Base-by-base conservation (phyloP, 768 basidiomycete species). In the Phlebiopsis gigantea region DNA sequence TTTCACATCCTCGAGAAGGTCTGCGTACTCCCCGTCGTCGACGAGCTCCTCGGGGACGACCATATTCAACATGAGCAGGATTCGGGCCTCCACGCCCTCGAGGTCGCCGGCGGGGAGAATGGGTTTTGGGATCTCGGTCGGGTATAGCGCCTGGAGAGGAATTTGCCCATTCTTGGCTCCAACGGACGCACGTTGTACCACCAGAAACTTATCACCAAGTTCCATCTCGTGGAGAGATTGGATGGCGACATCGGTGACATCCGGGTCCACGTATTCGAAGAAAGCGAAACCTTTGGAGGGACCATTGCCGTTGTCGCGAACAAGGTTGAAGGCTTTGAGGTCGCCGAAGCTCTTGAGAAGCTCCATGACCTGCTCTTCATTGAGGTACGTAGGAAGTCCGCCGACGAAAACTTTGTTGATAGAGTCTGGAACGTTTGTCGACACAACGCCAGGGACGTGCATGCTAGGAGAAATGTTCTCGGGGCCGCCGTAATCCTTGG, bases 11-110 rank as follows among this genome's bases (percentile, higher is more conserved):
- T 97, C 94, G 59, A 90, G 85, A 57, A 99, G 82, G 65, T 99
- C 97, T 22, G 84, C 84, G 69, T 97, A 99, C 66, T 99, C 97
- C 58, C 86, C 76, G 68, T 98, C 96, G 64, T 93, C 86, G 17
- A 80, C 70, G 46, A 99, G 81, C 66, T 99, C 97, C 45, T 99
- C 97, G 1, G 90, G 70, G 0, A 90, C 90, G 61, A 99, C 93
- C 97, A 99, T 99, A 80, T 98, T 99, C 66, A 99, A 75, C 88
- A 99, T 90, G 69, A 98, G 87, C 64, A 99, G 80, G 66, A 97
- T 94, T 34, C 92, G 85, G 25, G 87, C 82, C 50, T 71, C 61
- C 10, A 72, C 63, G 34, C 72, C 75, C 54, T 78, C 76, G 51
- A 73, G 75, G 66, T 90, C 88, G 53, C 87, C 87, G 7, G 89